Conservation (phyloP, 108 stramenopile genomes). For the Stephanodiscus triporus region DNA sequence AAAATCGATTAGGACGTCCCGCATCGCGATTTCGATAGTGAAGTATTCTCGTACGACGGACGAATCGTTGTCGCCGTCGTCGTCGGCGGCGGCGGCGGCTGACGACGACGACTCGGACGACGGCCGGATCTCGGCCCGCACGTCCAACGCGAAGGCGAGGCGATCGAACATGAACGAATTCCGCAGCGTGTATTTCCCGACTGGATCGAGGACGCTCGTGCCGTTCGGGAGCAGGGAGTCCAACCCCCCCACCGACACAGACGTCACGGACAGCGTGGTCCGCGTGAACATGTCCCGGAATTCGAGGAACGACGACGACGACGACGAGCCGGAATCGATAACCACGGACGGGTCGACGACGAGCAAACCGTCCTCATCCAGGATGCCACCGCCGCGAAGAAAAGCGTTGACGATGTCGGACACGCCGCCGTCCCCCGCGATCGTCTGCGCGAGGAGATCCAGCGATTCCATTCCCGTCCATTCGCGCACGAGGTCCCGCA, state of each 20-base stretch:
- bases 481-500: conserved; percentile 8
- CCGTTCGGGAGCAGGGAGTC: conserved; percentile 33
- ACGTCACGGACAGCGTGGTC: conserved; percentile 31
- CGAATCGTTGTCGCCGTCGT: conserved; percentile 9
- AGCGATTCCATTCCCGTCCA: conserved; percentile 2
- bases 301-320: conserved; percentile 5
- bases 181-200: conserved; percentile 48
- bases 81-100: too few species aligned
- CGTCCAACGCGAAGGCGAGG: conserved; percentile 42
- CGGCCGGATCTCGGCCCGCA: conserved; percentile 22
- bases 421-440: conserved; percentile 1
- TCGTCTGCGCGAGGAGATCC: background rate
- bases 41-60: conserved; percentile 37
- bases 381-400: conserved; percentile 21
- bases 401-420: conserved; percentile 14
- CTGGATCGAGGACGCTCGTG: conserved; percentile 36
- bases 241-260: conserved; percentile 44
- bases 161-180: conserved; percentile 46
- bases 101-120: too few species aligned
- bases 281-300: conserved; percentile 16
- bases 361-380: conserved; percentile 47
- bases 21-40: conserved; percentile 34
- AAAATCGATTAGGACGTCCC: conserved; percentile 42
- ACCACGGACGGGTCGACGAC: conserved; percentile 38
- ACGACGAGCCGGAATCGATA: background rate